phyloP scores from a whole-genome alignment of 2,329 filamentous ascomycete genomes.

The Trematosphaeria pertusa region DNA sequence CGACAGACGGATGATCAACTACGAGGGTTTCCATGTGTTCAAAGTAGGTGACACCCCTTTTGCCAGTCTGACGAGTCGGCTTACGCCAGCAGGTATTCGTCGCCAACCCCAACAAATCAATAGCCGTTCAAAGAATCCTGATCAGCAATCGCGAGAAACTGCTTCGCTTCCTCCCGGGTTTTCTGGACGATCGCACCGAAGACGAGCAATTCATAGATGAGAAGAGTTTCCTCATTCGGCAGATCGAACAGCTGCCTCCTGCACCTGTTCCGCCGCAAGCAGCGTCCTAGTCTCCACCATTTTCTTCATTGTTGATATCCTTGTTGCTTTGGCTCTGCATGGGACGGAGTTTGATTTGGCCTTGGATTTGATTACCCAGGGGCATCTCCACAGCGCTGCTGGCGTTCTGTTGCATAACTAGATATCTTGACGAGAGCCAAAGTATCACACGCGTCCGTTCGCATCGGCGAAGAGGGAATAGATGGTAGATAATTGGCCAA shows the following conservation, averaged over 20 bases:
- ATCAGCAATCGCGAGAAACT: conserved; percentile 95
- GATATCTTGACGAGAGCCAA: too few species aligned
- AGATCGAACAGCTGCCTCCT: conserved; percentile 68
- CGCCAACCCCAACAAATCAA: conserved; percentile 97
- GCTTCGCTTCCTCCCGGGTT: conserved; percentile 85
- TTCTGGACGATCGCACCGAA: conserved; percentile 92
- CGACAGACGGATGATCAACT: conserved; percentile 98
- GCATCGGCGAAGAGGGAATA: too few species aligned
- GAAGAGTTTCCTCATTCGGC: conserved; percentile 94
- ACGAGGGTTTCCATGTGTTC: conserved; percentile 99
- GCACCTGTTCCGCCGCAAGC: conserved; percentile 34
- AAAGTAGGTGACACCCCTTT: too few species aligned
- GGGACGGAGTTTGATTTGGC: conserved; percentile 10
- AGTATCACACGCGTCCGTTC: too few species aligned
- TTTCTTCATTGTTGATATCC: neutral
- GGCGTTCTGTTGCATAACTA: too few species aligned
- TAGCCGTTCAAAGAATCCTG: conserved; percentile 92
- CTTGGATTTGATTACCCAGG: conserved; percentile 4
- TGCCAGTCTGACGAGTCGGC: conserved; percentile 4
- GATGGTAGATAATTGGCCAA: too few species aligned
- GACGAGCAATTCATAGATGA: conserved; percentile 99
- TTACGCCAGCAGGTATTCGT: conserved; percentile 76
- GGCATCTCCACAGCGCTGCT: conserved; percentile 11
- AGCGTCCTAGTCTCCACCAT: conserved; percentile 22
- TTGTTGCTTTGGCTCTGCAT: conserved; percentile 14